Percentiles rank a stretch among this genome's conserved stretches.
Evolutionary conservation across 768 basidiomycete species (phyloP).

Genomic region (Thelephora aurantiotincta): DNA sequence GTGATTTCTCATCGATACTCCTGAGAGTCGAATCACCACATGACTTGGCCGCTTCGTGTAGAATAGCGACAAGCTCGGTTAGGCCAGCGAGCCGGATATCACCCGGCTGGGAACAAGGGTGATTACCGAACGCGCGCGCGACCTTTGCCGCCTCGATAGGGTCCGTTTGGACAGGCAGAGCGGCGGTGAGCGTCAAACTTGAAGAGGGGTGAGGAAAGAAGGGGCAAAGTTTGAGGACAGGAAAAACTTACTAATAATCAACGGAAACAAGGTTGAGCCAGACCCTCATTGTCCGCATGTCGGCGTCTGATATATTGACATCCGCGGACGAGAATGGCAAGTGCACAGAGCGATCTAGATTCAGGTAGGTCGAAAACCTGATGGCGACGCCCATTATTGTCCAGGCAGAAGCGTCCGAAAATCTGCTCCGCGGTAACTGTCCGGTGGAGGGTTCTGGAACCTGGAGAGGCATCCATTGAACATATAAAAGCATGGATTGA

Average conservation of each 20-base stretch:
- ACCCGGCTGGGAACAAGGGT: background rate
- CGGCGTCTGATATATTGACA: conserved; percentile 2
- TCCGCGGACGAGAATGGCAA: conserved; percentile 2
- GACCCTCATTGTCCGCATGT: conserved; percentile 5
- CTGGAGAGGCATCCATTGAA: conserved; percentile 5
- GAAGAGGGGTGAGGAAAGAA: background rate
- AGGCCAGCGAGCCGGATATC: conserved; percentile 4
- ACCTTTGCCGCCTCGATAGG: background rate
- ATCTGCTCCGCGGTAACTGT: conserved; percentile 1
- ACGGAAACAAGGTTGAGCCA: conserved; percentile 6
- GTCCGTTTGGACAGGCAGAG: background rate
- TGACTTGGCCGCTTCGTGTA: conserved; percentile 2
- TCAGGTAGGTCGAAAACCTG: conserved; percentile 4
- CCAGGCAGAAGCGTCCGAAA: conserved; percentile 5
- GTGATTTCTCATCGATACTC: conserved; percentile 1
- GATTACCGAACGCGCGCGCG: background rate
- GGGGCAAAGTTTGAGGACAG: background rate
- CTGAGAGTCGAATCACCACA: conserved; percentile 4
- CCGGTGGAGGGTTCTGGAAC: background rate
- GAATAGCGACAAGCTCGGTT: conserved; percentile 3
- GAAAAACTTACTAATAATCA: conserved; percentile 5
- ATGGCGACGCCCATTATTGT: conserved; percentile 5
- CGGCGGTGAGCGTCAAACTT: background rate
- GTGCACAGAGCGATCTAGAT: conserved; percentile 4
- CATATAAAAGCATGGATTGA: conserved; percentile 4